Conservation (phyloP, 2,329 filamentous ascomycete genomes). For the Aspergillus quadrilineatus region DNA sequence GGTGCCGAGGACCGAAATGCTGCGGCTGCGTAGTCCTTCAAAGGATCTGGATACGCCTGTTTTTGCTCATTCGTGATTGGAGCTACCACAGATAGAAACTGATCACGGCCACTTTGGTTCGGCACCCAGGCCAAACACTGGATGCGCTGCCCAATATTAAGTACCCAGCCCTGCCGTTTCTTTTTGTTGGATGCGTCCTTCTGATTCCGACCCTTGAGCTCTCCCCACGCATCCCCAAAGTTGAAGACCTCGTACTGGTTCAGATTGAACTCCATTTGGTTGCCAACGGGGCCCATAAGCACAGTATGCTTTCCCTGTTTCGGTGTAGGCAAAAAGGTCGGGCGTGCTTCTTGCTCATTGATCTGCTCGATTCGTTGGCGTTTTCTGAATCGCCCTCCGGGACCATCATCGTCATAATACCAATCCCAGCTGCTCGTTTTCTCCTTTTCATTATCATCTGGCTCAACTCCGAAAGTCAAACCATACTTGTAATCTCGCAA, state of each 20-base stretch:
- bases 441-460: conserved; percentile 46
- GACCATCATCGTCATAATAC: conserved; percentile 48
- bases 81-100: conserved; percentile 57
- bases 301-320: conserved; percentile 41
- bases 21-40: conserved; percentile 39
- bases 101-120: conserved; percentile 44
- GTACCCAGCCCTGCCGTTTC: conserved; percentile 51
- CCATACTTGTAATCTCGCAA: conserved; percentile 40
- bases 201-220: conserved; percentile 10
- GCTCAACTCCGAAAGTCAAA: conserved; percentile 45
- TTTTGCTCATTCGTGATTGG: conserved; percentile 41
- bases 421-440: conserved; percentile 52
- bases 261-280: conserved; percentile 47
- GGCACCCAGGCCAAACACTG: conserved; percentile 52
- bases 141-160: conserved; percentile 57
- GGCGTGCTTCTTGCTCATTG: conserved; percentile 34
- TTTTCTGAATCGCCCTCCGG: conserved; percentile 42
- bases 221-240: conserved; percentile 47
- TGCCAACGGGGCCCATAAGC: conserved; percentile 51
- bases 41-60: conserved; percentile 27
- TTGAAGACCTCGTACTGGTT: conserved; percentile 44
- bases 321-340: conserved; percentile 43
- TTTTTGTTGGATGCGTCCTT: conserved; percentile 15
- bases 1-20: conserved; percentile 53
- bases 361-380: conserved; percentile 43